phyloP scores from a whole-genome alignment of 768 basidiomycete genomes.

The Rhizopogon vinicolor region DNA sequence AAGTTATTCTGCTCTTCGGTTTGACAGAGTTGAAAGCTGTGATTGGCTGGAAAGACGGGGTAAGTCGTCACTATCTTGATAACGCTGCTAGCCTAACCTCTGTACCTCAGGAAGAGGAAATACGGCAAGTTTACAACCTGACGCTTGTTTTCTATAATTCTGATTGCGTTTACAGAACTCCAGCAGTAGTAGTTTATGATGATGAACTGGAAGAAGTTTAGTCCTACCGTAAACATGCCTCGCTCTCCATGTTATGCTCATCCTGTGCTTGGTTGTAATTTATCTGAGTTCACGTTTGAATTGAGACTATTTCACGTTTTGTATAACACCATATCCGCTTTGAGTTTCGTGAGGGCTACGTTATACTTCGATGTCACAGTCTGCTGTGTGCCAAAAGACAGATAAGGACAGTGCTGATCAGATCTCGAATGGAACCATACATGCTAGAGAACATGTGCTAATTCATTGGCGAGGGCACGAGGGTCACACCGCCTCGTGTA shows the following conservation, averaged over 20 bases:
- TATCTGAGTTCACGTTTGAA: not conserved
- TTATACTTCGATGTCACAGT: not conserved
- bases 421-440: not conserved
- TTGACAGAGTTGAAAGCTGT: slow-evolving; percentile 50
- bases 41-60: slow-evolving; percentile 46
- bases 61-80: slow-evolving; percentile 20
- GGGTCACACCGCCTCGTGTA: not conserved
- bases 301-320: not conserved
- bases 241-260: not conserved
- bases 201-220: slow-evolving; percentile 12
- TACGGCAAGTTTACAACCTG: slow-evolving; percentile 21
- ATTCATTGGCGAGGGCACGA: not conserved
- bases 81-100: not conserved
- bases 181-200: slow-evolving; percentile 26
- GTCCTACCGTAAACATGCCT: not conserved
- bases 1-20: slow-evolving; percentile 45
- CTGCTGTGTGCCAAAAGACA: not conserved
- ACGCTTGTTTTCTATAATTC: not conserved
- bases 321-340: not conserved
- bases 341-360: not conserved
- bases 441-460: not conserved
- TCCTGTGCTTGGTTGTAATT: not conserved
- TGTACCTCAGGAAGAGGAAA: slow-evolving; percentile 29
- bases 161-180: slow-evolving; percentile 13
- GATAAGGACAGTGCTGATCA: not conserved